Evolutionary conservation across 2,329 filamentous ascomycete species (phyloP), one percentile per base, ranked within the genome.

Genomic region (Camillea tinctor): DNA sequence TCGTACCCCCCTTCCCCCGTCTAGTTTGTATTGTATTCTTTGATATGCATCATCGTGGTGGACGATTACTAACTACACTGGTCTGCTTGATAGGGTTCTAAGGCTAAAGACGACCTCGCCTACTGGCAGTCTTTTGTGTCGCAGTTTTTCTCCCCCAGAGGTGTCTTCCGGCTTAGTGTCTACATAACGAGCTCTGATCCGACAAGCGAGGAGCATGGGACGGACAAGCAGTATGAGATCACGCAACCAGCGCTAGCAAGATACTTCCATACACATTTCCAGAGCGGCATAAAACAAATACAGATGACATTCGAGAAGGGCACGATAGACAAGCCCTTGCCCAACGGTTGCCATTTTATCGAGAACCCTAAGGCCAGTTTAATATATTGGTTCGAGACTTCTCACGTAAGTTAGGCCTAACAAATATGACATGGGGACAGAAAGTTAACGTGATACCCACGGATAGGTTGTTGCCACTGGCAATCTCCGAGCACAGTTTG

Each of bases 231-330:
- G 69, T 97, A 93, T 69, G 93, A 97, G 73, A 92, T 98, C 54
- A 85, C 89, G 2, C 91, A 86, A 60, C 86, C 93, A 3, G 91
- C 91, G 0, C 81, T 99, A 52, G 87, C 94, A 36, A 88, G 94
- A 69, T 98, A 95, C 75, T 97, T 97, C 73, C 87, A 90, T 69
- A 93, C 92, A 0, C 90, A 96, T 69, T 97, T 95, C 72, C 88
- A 89, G 59, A 94, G 92, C 62, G 93, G 93, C 6, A 88, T 97
- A 58, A 89, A 86, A 67, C 91, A 88, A 57, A 91, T 98, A 68
- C 92, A 97, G 73, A 84, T 98, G 72, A 86, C 93, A 21, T 84
- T 96, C 69, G 93, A 96, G 68, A 88, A 86, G 69, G 80, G 81
- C 1, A 81, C 78, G 1, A 76, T 76, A 0, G 86, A 89, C 64